phyloP scores from a whole-genome alignment of 768 basidiomycete species.

The Suillus hirtellus region DNA sequence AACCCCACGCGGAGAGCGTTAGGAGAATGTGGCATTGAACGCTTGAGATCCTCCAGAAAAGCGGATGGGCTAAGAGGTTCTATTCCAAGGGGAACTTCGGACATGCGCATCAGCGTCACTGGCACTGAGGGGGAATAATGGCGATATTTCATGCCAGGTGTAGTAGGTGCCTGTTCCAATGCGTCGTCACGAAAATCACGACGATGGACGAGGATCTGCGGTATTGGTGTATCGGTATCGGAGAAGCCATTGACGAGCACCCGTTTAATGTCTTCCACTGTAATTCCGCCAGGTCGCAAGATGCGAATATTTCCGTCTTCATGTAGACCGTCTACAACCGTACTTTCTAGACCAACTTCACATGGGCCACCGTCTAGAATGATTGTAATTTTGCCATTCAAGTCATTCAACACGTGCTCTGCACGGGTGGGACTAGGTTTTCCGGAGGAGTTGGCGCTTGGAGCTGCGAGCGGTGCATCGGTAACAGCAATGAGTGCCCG shows the following conservation, averaged over 20 bases:
- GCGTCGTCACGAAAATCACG: slow-evolving; percentile 72
- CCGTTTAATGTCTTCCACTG: slow-evolving; percentile 80
- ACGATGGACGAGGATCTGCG: slow-evolving; percentile 72
- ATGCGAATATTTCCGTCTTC: slow-evolving; percentile 76
- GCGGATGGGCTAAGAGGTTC: slow-evolving; percentile 31
- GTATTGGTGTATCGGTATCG: slow-evolving; percentile 34
- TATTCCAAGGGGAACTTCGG: slow-evolving; percentile 41
- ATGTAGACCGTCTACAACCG: slow-evolving; percentile 87
- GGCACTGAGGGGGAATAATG: slow-evolving; percentile 94
- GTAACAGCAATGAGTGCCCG: slow-evolving; percentile 80
- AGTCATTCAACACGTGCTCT: slow-evolving; percentile 79
- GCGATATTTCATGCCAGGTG: slow-evolving; percentile 98
- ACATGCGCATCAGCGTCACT: slow-evolving; percentile 65
- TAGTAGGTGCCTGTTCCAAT: slow-evolving; percentile 83
- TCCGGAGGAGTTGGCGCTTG: slow-evolving; percentile 93
- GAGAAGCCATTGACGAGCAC: slow-evolving; percentile 48
- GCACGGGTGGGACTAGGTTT: slow-evolving; percentile 93
- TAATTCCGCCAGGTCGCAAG: slow-evolving; percentile 88
- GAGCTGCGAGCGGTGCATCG: slow-evolving; percentile 83
- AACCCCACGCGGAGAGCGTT: slow-evolving; percentile 57
- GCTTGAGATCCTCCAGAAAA: slow-evolving; percentile 47
- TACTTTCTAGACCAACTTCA: slow-evolving; percentile 90
- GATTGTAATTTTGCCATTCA: slow-evolving; percentile 69
- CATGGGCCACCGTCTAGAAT: slow-evolving; percentile 94
- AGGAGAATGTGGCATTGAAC: slow-evolving; percentile 12